Percentiles rank a stretch among this genome's conserved stretches.
Conservation (phyloP, 2,329 filamentous ascomycete genomes). For the Talaromyces sp. region DNA sequence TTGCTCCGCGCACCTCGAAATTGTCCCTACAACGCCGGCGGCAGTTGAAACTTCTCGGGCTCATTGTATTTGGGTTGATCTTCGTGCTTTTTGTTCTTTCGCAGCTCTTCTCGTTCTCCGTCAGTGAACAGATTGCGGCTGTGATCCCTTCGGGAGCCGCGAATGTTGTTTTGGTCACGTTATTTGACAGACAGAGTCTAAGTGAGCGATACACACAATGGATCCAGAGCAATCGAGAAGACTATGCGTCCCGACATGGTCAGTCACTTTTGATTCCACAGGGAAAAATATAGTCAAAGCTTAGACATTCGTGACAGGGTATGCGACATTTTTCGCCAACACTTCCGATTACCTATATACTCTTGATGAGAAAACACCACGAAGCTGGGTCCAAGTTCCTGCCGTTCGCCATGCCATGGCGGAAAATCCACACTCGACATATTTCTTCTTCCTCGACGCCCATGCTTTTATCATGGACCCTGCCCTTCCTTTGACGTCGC, state of each 20-base stretch:
- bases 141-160: conserved; percentile 37
- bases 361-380: conserved; percentile 38
- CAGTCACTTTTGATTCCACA: conserved; percentile 32
- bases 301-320: conserved; percentile 55
- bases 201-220: conserved; percentile 65
- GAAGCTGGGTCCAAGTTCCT: conserved; percentile 64
- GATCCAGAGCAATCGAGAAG: conserved; percentile 75
- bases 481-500: conserved; percentile 61
- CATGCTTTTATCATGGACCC: conserved; percentile 88
- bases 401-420: conserved; percentile 86
- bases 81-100: conserved; percentile 34
- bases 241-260: conserved; percentile 87
- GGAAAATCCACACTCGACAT: conserved; percentile 69
- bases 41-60: conserved; percentile 57
- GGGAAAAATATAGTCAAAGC: not conserved
- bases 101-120: conserved; percentile 28
- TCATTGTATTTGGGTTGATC: conserved; percentile 45
- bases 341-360: conserved; percentile 63
- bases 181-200: conserved; percentile 66
- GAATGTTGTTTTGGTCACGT: conserved; percentile 74
- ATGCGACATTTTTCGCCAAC: conserved; percentile 76
- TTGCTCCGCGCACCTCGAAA: conserved; percentile 48
- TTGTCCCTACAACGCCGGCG: conserved; percentile 52
- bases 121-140: conserved; percentile 24
- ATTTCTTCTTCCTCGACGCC: conserved; percentile 83